These are phyloP conservation scores for Penicillium atrosanguineum DNA, from an alignment of 495 filamentous ascomycete species.

Conservation along the genomic window DNA sequence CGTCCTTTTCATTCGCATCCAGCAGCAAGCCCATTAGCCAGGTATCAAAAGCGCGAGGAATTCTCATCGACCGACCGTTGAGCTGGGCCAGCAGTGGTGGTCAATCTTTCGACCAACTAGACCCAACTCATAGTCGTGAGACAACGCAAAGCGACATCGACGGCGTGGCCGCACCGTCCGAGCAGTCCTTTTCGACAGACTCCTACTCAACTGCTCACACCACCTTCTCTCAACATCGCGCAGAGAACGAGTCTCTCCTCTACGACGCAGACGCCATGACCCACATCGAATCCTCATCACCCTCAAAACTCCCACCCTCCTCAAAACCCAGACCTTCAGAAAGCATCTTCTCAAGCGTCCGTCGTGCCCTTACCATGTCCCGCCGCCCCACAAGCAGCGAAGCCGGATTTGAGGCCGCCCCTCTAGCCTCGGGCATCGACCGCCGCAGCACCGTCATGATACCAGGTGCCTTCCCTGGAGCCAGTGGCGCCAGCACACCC, in stretches of 20 bases:
- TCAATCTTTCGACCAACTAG: constrained; percentile 27
- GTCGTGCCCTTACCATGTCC: constrained; percentile 49
- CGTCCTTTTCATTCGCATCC: constrained; percentile 35
- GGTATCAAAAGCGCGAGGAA: constrained; percentile 14
- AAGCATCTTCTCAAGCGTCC: constrained; percentile 54
- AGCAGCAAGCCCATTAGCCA: constrained; percentile 8
- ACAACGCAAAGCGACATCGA: constrained; percentile 25
- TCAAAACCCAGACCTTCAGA: constrained; percentile 41
- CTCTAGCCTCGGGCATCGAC: constrained; percentile 35
- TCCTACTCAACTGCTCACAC: constrained; percentile 68
- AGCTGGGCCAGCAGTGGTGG: constrained; percentile 28
- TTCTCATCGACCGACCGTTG: constrained; percentile 17
- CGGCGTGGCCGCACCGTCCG: constrained; percentile 23
- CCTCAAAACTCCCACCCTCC: constrained; percentile 31
- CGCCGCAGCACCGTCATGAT: constrained; percentile 31
- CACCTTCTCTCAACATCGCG: constrained; percentile 58
- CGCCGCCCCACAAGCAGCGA: constrained; percentile 27
- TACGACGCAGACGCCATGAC: constrained; percentile 14
- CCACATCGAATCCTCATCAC: constrained; percentile 24
- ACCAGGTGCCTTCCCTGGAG: constrained; percentile 1
- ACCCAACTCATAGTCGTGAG: constrained; percentile 22
- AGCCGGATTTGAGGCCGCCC: constrained; percentile 13
- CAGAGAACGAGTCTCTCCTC: constrained; percentile 65
- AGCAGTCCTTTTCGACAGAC: constrained; percentile 48
- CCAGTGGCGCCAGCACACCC: constrained; percentile 27